Conservation (phyloP, 2,329 filamentous ascomycete genomes). For the Coniella lustricola region DNA sequence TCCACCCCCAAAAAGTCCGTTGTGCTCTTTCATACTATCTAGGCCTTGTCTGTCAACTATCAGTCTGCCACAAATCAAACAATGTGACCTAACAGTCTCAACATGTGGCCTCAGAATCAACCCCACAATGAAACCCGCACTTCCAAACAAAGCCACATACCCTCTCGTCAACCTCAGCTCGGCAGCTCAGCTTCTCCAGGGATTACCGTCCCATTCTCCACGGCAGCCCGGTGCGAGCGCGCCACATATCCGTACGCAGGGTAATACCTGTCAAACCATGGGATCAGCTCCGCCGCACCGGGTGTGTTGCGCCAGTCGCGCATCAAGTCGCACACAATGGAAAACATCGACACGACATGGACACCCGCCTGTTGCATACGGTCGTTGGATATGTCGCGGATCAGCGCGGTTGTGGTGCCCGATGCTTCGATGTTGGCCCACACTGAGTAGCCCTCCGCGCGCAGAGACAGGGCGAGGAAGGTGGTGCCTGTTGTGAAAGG, state of each 20-base stretch:
- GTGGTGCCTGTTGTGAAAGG: conserved; percentile 43
- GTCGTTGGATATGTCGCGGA: conserved; percentile 57
- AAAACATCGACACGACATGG: conserved; percentile 54
- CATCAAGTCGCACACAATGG: conserved; percentile 62
- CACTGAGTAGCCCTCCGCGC: conserved; percentile 64
- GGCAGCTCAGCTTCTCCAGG: conserved; percentile 41
- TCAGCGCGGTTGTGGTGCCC: conserved; percentile 55
- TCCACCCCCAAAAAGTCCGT: too few species aligned
- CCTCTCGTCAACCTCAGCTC: conserved; percentile 1
- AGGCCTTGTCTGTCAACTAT: too few species aligned
- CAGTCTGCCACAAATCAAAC: too few species aligned
- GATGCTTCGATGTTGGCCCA: conserved; percentile 67
- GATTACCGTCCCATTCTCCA: conserved; percentile 51
- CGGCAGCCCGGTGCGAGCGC: conserved; percentile 52
- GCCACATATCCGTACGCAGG: conserved; percentile 60
- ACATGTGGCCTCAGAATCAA: too few species aligned
- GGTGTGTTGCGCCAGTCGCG: conserved; percentile 57
- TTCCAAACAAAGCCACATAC: too few species aligned
- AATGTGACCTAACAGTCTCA: too few species aligned
- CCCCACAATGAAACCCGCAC: too few species aligned
- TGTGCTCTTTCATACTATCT: too few species aligned
- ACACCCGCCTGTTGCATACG: conserved; percentile 63
- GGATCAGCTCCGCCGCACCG: conserved; percentile 49
- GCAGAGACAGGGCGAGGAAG: conserved; percentile 66
- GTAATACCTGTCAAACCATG: conserved; percentile 57